phyloP scores from a whole-genome alignment of 768 basidiomycete species.

The Lactifluus piperatus region DNA sequence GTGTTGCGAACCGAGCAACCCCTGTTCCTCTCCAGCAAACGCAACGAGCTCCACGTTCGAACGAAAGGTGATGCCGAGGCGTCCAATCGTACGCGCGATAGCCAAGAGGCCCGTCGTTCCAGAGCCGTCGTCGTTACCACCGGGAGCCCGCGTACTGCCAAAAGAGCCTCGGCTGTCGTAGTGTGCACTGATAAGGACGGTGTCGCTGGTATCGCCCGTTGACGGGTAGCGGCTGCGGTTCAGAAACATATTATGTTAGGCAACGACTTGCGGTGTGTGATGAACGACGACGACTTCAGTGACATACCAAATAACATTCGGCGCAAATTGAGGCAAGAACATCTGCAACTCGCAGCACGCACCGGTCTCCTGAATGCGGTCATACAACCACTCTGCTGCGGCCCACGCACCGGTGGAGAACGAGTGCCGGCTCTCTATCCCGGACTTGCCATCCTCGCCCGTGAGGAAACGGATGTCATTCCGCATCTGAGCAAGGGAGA shows the following conservation, averaged over 20 bases:
- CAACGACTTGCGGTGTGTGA: not conserved
- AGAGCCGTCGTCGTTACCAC: conserved; percentile 56
- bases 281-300: not conserved
- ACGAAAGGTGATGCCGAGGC: conserved; percentile 58
- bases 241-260: not conserved
- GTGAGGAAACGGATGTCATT: conserved; percentile 75
- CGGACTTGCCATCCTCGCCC: conserved; percentile 65
- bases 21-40: conserved; percentile 92
- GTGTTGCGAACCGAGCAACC: conserved; percentile 64
- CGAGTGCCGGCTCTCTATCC: conserved; percentile 73
- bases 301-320: conserved; percentile 77
- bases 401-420: conserved; percentile 57
- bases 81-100: conserved; percentile 67
- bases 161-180: conserved; percentile 91
- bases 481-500: conserved; percentile 57
- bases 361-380: conserved; percentile 62
- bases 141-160: conserved; percentile 60
- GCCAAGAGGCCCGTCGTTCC: conserved; percentile 66
- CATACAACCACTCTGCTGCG: conserved; percentile 71
- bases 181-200: conserved; percentile 73
- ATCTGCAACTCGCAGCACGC: conserved; percentile 58
- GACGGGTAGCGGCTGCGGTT: conserved; percentile 48
- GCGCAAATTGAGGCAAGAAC: conserved; percentile 69
- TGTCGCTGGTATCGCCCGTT: conserved; percentile 47
- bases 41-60: conserved; percentile 72